phyloP scores from a whole-genome alignment of 306 rosid species.

The Heteromeles arbutifolia region DNA sequence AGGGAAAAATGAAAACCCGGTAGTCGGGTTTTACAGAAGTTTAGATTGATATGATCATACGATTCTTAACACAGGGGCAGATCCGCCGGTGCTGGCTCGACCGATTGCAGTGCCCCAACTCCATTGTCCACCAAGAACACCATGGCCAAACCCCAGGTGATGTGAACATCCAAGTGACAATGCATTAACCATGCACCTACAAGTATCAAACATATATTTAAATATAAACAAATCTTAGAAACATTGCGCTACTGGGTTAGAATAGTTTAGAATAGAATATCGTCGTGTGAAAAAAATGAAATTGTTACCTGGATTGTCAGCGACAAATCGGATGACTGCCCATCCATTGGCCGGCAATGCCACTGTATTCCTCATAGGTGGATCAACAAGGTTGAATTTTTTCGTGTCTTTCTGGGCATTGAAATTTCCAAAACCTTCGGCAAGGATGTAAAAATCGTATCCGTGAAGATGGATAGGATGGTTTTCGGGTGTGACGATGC shows the following conservation, averaged over 20 bases:
- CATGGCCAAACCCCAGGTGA: slow-evolving; percentile 92
- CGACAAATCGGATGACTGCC: slow-evolving; percentile 88
- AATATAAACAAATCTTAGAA: background rate
- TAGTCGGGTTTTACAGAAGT: background rate
- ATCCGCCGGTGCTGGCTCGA: slow-evolving; percentile 70
- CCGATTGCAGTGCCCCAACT: slow-evolving; percentile 53
- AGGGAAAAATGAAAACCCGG: slow-evolving; percentile 20
- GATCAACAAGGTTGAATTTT: slow-evolving; percentile 83
- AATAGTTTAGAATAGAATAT: background rate
- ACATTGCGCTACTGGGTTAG: background rate
- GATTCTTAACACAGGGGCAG: slow-evolving; percentile 58
- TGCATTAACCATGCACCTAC: slow-evolving; percentile 92
- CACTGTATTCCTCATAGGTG: slow-evolving; percentile 76
- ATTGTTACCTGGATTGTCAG: slow-evolving; percentile 80
- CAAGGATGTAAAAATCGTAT: slow-evolving; percentile 71
- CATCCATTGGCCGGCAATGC: slow-evolving; percentile 79
- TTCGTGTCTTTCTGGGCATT: slow-evolving; percentile 40
- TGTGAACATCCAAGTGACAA: slow-evolving; percentile 95
- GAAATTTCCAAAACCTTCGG: slow-evolving; percentile 82
- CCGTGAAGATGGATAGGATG: slow-evolving; percentile 94
- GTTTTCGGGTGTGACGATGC: slow-evolving; percentile 62
- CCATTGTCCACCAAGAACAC: slow-evolving; percentile 79
- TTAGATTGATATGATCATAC: background rate
- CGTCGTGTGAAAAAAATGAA: background rate
- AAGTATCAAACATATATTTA: background rate